phyloP scores from a whole-genome alignment of 1,284 basidiomycete species.

The Cutaneotrichosporon dermatis region DNA sequence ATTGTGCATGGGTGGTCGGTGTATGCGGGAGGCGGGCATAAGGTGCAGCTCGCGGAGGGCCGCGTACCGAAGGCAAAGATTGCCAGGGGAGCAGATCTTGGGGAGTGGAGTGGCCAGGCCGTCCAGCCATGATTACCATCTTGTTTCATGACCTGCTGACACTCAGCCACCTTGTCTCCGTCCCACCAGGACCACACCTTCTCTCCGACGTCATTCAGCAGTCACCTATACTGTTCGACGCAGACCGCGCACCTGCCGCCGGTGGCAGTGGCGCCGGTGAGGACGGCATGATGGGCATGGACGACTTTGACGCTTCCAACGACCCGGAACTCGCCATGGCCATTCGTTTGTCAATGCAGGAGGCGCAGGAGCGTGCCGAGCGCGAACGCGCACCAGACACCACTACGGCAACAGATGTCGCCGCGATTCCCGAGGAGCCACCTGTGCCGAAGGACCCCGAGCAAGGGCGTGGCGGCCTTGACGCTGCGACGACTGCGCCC shows the following conservation, averaged over 20 bases:
- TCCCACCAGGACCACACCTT: conserved; percentile 71
- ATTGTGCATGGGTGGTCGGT: background rate
- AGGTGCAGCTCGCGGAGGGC: too few relatives aligned
- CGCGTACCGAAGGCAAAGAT: too few relatives aligned
- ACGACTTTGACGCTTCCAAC: conserved; percentile 76
- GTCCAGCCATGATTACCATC: background rate
- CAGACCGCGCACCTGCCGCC: conserved; percentile 62
- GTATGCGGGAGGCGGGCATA: too few relatives aligned
- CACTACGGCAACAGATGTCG: conserved; percentile 14
- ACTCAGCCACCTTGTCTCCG: conserved; percentile 65
- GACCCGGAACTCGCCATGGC: conserved; percentile 99
- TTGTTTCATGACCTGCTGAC: background rate
- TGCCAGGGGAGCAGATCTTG: background rate
- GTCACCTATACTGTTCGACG: conserved; percentile 76
- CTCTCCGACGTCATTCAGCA: conserved; percentile 78
- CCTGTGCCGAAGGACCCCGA: conserved; percentile 12
- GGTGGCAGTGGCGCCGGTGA: conserved; percentile 42
- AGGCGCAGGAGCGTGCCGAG: conserved; percentile 66
- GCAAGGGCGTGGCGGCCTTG: conserved; percentile 17
- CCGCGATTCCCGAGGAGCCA: conserved; percentile 4
- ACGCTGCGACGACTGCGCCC: conserved; percentile 23
- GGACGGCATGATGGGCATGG: conserved; percentile 60
- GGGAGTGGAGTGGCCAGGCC: background rate
- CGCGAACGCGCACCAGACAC: conserved; percentile 20
- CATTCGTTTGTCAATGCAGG: conserved; percentile 94